Conservation (phyloP, 192 early-diverging fungal genomes). For the Dispira parvispora region DNA sequence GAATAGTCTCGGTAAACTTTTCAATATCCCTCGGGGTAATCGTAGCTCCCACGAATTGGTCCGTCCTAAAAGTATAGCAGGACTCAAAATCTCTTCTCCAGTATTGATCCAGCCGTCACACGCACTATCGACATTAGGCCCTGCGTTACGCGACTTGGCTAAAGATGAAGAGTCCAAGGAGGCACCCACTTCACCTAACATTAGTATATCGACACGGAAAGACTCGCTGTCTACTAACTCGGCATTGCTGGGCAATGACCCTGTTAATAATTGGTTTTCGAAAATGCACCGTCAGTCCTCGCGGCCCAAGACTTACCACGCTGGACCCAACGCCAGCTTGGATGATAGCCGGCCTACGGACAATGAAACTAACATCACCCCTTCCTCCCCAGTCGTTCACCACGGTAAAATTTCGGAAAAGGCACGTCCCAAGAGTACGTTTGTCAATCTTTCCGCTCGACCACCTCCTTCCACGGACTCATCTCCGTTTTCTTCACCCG, state of each 20-base stretch:
- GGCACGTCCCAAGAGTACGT: neutral
- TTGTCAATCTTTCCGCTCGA: conserved; percentile 5
- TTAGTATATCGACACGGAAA: neutral
- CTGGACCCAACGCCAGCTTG: neutral
- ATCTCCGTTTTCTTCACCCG: neutral
- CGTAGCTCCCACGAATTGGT: conserved; percentile 7
- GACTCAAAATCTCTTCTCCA: neutral
- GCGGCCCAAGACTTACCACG: neutral
- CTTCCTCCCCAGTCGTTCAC: neutral
- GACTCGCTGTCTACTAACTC: neutral
- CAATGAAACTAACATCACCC: neutral
- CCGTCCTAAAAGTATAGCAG: neutral
- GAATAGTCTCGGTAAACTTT: neutral
- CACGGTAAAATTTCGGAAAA: neutral
- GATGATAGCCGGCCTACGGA: neutral
- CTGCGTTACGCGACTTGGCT: neutral
- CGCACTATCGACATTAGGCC: neutral
- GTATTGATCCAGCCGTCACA: conserved; percentile 9
- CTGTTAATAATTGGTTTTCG: conserved; percentile 8
- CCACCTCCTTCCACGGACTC: neutral
- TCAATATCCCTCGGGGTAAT: neutral
- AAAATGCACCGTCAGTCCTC: neutral
- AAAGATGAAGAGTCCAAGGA: neutral
- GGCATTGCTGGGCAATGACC: neutral
- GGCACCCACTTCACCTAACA: neutral